Evolutionary conservation across 2,329 filamentous ascomycete species (phyloP).

Genomic region (Remersonia thermophila): DNA sequence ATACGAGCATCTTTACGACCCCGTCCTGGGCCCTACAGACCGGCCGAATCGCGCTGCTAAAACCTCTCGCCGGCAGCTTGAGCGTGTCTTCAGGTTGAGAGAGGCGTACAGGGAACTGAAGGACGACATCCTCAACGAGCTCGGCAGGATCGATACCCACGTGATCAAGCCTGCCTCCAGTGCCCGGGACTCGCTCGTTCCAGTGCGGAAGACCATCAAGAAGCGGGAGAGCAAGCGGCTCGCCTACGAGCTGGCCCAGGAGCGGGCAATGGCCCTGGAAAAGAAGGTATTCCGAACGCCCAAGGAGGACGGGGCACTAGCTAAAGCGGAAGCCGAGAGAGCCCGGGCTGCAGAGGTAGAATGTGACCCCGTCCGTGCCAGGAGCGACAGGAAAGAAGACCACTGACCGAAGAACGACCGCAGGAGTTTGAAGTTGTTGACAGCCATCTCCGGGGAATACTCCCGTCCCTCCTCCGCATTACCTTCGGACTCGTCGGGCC

Average conservation of each 20-base stretch:
- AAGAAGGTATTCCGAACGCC: slow-evolving; percentile 59
- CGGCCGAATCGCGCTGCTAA: slow-evolving; percentile 41
- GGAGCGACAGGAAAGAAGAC: too few relatives aligned
- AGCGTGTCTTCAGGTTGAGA: slow-evolving; percentile 52
- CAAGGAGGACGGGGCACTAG: slow-evolving; percentile 59
- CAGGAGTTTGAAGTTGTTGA: slow-evolving; percentile 66
- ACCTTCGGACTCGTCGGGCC: slow-evolving; percentile 64
- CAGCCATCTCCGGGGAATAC: slow-evolving; percentile 55
- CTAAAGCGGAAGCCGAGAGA: slow-evolving; percentile 61
- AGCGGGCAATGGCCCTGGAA: slow-evolving; percentile 54
- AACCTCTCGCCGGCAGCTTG: slow-evolving; percentile 51
- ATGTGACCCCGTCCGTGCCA: too few relatives aligned
- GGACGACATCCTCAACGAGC: slow-evolving; percentile 57
- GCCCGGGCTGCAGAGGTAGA: slow-evolving; percentile 52
- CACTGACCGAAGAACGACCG: slow-evolving; percentile 6
- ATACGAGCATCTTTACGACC: slow-evolving; percentile 63
- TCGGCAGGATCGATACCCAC: slow-evolving; percentile 55
- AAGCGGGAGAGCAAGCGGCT: slow-evolving; percentile 71
- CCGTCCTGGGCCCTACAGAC: slow-evolving; percentile 55
- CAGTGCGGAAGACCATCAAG: slow-evolving; percentile 72
- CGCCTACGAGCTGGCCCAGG: slow-evolving; percentile 69
- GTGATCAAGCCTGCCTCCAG: slow-evolving; percentile 59
- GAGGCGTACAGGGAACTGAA: slow-evolving; percentile 59
- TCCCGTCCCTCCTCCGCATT: slow-evolving; percentile 60
- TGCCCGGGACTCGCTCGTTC: slow-evolving; percentile 55